Evolutionary conservation across 2,329 filamentous ascomycete genomes (phyloP).

Genomic region (Tolypocladium ovalisporum): DNA sequence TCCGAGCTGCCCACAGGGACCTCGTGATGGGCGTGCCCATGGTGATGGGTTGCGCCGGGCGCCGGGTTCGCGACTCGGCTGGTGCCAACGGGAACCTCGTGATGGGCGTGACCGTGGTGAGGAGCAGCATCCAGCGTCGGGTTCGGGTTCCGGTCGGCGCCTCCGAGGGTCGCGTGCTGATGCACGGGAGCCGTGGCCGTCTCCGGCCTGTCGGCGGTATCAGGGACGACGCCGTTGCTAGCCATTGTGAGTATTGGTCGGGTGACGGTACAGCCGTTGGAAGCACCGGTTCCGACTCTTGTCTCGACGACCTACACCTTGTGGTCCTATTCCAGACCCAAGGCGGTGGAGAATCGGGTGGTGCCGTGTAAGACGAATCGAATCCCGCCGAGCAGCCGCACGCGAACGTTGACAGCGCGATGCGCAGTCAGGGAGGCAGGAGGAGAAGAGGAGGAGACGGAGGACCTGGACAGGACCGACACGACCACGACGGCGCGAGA

Average conservation of each 20-base stretch:
- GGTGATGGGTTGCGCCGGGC: slow-evolving; percentile 27
- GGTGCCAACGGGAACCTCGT: slow-evolving; percentile 2
- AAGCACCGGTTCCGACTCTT: not conserved
- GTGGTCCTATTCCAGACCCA: not conserved
- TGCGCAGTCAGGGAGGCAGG: not conserved
- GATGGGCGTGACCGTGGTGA: slow-evolving; percentile 32
- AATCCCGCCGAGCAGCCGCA: not conserved
- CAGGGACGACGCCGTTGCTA: not conserved
- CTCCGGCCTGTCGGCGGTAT: not conserved
- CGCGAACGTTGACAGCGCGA: not conserved
- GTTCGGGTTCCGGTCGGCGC: slow-evolving; percentile 16
- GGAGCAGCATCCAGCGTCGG: slow-evolving; percentile 24
- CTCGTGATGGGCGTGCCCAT: slow-evolving; percentile 26
- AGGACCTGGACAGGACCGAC: not conserved
- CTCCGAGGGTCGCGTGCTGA: not conserved
- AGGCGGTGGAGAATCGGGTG: not conserved
- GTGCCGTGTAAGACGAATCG: not conserved
- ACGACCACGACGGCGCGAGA: not conserved
- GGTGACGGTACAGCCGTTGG: not conserved
- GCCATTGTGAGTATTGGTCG: not conserved
- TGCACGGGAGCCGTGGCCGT: not conserved
- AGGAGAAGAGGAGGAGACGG: not conserved
- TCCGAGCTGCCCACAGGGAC: slow-evolving; percentile 8
- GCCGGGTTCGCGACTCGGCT: slow-evolving; percentile 22
- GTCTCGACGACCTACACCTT: not conserved